Conservation (phyloP, 1,139 yeast genomes). For the Zygosaccharomyces pseudobailii region DNA sequence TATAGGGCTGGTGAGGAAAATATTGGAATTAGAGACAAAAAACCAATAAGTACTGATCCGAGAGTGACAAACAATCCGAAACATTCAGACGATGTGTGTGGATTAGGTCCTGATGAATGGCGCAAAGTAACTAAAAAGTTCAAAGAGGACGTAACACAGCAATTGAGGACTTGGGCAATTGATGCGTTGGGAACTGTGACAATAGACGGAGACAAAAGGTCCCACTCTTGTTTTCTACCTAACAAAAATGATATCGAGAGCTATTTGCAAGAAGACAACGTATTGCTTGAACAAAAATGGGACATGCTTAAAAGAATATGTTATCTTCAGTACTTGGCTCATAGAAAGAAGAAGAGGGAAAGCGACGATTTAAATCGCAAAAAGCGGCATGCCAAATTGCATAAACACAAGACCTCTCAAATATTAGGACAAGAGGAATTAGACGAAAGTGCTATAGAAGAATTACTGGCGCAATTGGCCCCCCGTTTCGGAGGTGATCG, state of each 20-base stretch:
- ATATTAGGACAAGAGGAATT: slow-evolving; percentile 31
- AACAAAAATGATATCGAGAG: slow-evolving; percentile 50
- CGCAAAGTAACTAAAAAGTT: slow-evolving; percentile 42
- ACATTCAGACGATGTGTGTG: slow-evolving; percentile 71
- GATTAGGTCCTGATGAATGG: slow-evolving; percentile 66
- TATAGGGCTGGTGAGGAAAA: slow-evolving; percentile 87
- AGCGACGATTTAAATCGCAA: slow-evolving; percentile 1
- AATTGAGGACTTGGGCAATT: slow-evolving; percentile 52
- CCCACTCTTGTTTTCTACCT: slow-evolving; percentile 45
- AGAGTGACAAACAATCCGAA: slow-evolving; percentile 63
- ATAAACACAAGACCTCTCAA: not conserved
- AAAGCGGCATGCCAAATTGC: slow-evolving; percentile 6
- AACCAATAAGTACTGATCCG: slow-evolving; percentile 73
- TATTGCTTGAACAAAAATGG: slow-evolving; percentile 43
- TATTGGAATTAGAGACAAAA: slow-evolving; percentile 76
- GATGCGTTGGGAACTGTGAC: slow-evolving; percentile 37
- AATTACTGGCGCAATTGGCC: slow-evolving; percentile 38
- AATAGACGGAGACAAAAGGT: slow-evolving; percentile 32
- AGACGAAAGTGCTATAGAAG: slow-evolving; percentile 44
- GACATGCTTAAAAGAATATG: slow-evolving; percentile 61
- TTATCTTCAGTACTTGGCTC: slow-evolving; percentile 60
- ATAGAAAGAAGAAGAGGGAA: slow-evolving; percentile 36
- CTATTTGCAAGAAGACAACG: slow-evolving; percentile 47
- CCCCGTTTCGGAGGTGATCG: slow-evolving; percentile 20
- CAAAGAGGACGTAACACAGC: slow-evolving; percentile 49